These are phyloP conservation scores for Leishmania lainsoni DNA, from an alignment of 208 protist genomes.

Conservation along the genomic window DNA sequence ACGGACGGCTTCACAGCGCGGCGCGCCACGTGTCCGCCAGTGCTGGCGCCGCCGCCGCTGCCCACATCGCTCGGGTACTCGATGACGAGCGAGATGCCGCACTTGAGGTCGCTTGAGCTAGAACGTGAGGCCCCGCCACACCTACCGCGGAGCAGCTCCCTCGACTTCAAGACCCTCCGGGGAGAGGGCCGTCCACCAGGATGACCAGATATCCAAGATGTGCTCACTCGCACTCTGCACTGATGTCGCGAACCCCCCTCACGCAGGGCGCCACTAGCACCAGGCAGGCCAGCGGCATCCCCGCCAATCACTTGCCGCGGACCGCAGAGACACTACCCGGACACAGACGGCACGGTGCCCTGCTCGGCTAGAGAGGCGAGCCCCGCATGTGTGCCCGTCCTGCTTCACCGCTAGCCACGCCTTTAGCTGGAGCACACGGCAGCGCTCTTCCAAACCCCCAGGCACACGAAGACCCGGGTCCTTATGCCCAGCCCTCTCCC, in stretches of 20 bases:
- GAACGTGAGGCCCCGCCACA: slow-evolving; percentile 44
- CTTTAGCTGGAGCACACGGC: not conserved
- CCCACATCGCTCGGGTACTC: slow-evolving; percentile 44
- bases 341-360: not conserved
- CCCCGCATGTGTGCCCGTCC: not conserved
- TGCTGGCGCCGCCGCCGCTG: slow-evolving; percentile 65
- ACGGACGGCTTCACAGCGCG: slow-evolving; percentile 42
- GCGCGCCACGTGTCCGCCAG: slow-evolving; percentile 46
- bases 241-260: not conserved
- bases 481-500: not conserved
- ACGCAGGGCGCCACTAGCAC: not conserved
- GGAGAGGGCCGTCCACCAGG: not conserved
- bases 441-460: not conserved
- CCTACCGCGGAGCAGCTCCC: slow-evolving; percentile 32
- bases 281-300: not conserved
- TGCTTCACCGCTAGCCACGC: not conserved
- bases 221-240: not conserved
- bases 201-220: not conserved
- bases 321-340: not conserved
- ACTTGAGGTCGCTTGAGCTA: slow-evolving; percentile 51
- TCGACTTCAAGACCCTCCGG: slow-evolving; percentile 16
- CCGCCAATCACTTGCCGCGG: not conserved
- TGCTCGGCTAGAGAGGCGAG: not conserved
- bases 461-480: not conserved
- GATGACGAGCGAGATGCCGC: slow-evolving; percentile 67